Percentiles rank a stretch among this genome's conserved stretches.
These are phyloP conservation scores for Neofusicoccum cordaticola DNA, from an alignment of 2,329 filamentous ascomycete species.

Conservation along the genomic window DNA sequence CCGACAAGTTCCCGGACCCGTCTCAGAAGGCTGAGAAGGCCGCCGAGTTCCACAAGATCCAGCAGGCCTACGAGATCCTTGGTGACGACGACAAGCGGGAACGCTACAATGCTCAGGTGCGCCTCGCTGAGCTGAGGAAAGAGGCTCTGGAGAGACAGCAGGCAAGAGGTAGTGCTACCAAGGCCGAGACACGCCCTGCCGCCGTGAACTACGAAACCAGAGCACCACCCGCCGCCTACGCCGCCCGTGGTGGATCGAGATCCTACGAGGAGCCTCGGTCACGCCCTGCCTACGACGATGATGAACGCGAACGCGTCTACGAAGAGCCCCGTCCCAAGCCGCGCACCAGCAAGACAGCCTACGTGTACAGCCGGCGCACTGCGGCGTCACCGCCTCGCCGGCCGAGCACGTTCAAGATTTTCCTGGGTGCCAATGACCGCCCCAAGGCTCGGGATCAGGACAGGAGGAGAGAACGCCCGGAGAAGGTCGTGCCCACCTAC, in stretches of 20 bases:
- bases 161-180: slow-evolving; percentile 20
- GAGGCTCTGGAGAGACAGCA: slow-evolving; percentile 50
- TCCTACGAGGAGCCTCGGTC: slow-evolving; percentile 31
- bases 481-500: slow-evolving; percentile 8
- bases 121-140: slow-evolving; percentile 62
- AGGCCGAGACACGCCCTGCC: slow-evolving; percentile 30
- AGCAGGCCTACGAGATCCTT: slow-evolving; percentile 88
- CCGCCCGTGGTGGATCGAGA: slow-evolving; percentile 15
- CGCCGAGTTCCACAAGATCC: slow-evolving; percentile 87
- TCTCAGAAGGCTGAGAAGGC: slow-evolving; percentile 73
- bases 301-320: slow-evolving; percentile 1
- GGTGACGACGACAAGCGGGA: slow-evolving; percentile 69
- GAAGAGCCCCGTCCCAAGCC: background rate
- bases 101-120: slow-evolving; percentile 75
- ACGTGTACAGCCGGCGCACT: background rate
- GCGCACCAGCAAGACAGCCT: slow-evolving; percentile 2
- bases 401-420: background rate
- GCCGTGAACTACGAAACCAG: slow-evolving; percentile 26
- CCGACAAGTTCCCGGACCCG: slow-evolving; percentile 83
- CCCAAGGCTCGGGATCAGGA: slow-evolving; percentile 11
- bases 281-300: slow-evolving; percentile 7
- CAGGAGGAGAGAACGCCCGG: slow-evolving; percentile 3
- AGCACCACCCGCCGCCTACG: slow-evolving; percentile 19
- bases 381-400: background rate
- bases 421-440: slow-evolving; percentile 15